A percentile compares a stretch with the other conserved stretches of the same genome.
phyloP scores from a whole-genome alignment of 1,284 basidiomycete genomes.

The Trichosporon asahii region DNA sequence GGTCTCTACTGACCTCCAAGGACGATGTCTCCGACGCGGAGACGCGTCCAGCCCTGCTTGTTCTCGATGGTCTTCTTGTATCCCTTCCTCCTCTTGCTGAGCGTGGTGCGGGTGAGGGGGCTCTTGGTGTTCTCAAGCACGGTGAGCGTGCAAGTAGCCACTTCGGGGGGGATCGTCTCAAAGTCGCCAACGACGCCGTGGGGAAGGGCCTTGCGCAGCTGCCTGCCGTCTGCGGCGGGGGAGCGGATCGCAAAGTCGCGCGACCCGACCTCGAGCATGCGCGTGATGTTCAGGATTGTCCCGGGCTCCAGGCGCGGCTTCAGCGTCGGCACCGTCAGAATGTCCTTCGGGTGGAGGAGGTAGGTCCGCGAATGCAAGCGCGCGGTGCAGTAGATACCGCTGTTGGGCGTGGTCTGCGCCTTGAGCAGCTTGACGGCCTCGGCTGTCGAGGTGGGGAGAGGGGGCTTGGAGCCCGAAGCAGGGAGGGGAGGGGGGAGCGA shows the following conservation, averaged over 20 bases:
- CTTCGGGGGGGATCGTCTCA: conserved; percentile 33
- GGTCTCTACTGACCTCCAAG: conserved; percentile 34
- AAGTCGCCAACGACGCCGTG: conserved; percentile 16
- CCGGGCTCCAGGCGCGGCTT: conserved; percentile 62
- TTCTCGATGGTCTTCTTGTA: conserved; percentile 79
- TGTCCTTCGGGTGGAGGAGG: conserved; percentile 80
- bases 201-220: conserved; percentile 44
- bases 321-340: conserved; percentile 86
- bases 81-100: conserved; percentile 97
- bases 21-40: conserved; percentile 70
- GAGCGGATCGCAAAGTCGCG: conserved; percentile 75
- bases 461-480: conserved; percentile 18
- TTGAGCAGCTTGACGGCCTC: conserved; percentile 52
- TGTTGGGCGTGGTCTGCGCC: conserved; percentile 55
- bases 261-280: conserved; percentile 90
- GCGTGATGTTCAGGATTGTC: conserved; percentile 74
- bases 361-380: conserved; percentile 84
- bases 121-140: conserved; percentile 96
- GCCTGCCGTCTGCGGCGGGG: conserved; percentile 59
- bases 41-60: conserved; percentile 89
- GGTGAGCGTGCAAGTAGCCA: conserved; percentile 75
- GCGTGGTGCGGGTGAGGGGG: conserved; percentile 81
- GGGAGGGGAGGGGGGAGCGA: conserved; percentile 41
- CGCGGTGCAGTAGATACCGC: conserved; percentile 82
- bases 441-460: conserved; percentile 32